A percentile compares a stretch with the other conserved stretches of the same genome.
Conservation (phyloP, 805 yeast species). For the Vanderwaltozyma tropicalis region DNA sequence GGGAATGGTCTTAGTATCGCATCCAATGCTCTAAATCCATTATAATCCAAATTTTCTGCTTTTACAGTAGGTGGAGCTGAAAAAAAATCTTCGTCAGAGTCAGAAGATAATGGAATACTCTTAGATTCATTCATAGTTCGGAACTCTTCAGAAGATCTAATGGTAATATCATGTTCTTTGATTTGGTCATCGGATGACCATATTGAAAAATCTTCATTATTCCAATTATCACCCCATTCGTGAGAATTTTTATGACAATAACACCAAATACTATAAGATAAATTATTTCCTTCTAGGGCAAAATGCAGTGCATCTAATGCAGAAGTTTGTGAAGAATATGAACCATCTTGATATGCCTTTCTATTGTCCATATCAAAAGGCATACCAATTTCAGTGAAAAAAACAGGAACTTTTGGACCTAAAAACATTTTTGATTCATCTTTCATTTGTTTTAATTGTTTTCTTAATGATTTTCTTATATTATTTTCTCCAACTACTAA, state of each 20-base stretch:
- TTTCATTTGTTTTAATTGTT: constrained; percentile 58
- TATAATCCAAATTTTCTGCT: constrained; percentile 7
- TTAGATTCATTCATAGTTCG: neutral
- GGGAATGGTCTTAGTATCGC: constrained; percentile 77
- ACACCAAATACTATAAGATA: constrained; percentile 80
- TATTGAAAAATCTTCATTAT: constrained; percentile 85
- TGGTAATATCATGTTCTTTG: neutral
- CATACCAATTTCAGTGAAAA: constrained; percentile 94
- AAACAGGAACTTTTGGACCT: constrained; percentile 57
- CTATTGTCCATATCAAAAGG: constrained; percentile 91
- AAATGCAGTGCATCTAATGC: constrained; percentile 76
- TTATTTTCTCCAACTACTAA: constrained; percentile 74
- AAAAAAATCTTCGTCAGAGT: neutral
- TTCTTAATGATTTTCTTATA: constrained; percentile 60
- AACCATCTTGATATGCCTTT: constrained; percentile 54
- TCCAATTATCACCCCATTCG: constrained; percentile 86
- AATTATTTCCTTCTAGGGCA: constrained; percentile 65
- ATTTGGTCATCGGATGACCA: constrained; percentile 56
- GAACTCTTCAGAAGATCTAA: neutral
- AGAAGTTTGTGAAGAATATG: constrained; percentile 60
- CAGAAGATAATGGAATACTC: neutral
- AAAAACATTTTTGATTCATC: constrained; percentile 50
- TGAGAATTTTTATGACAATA: constrained; percentile 67
- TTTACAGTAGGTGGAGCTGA: neutral
- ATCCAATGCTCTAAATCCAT: constrained; percentile 63